Base-by-base conservation (phyloP, 768 basidiomycete species). In the Suillus subalutaceus region DNA sequence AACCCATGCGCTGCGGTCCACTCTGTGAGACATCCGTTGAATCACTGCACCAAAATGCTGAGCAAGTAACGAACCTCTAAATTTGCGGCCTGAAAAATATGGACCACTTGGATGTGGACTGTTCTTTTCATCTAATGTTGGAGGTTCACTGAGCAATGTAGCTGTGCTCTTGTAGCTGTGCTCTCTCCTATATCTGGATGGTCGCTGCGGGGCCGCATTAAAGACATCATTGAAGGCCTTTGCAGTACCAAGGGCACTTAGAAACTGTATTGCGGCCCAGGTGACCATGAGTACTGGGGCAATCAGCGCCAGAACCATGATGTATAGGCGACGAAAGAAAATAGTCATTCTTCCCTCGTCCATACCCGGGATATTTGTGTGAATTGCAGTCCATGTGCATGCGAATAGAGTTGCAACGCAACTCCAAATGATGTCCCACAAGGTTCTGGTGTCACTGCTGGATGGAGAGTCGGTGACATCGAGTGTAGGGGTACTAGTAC, bases 131-230 rank as follows among this genome's bases (percentile, higher is more conserved):
- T 13, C 5, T 23, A 23, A 50, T 23, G 9, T 6, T 13, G n/a
- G 0, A 50, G 23, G 0, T 5, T 0, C 23, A 13, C 2, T 6
- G 0, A 6, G 48, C 5, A 13, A 13, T 12, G 0, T 12, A 23
- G 12, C 3, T 46, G 9, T 13, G n/a, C 46, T n/a, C 46, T n/a
- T n/a, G n/a, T n/a, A n/a, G n/a, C n/a, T n/a, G n/a, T n/a, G n/a
- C n/a, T n/a, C n/a, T n/a, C n/a, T n/a, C n/a, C n/a, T n/a, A n/a
- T n/a, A n/a, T 12, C 46, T n/a, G 12, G 5, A 48, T 23, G 0
- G n/a, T 23, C 10, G 48, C 23, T 6, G 23, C 5, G n/a, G 1
- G 23, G 13, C 13, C n/a, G n/a, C n/a, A n/a, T n/a, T n/a, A n/a
- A n/a, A n/a, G n/a, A n/a, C n/a, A n/a, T n/a, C n/a, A n/a, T n/a